A percentile compares a stretch with the other conserved stretches of the same genome.
Evolutionary conservation across 1,284 basidiomycete genomes (phyloP).

Genomic region (Moesziomyces antarcticus): DNA sequence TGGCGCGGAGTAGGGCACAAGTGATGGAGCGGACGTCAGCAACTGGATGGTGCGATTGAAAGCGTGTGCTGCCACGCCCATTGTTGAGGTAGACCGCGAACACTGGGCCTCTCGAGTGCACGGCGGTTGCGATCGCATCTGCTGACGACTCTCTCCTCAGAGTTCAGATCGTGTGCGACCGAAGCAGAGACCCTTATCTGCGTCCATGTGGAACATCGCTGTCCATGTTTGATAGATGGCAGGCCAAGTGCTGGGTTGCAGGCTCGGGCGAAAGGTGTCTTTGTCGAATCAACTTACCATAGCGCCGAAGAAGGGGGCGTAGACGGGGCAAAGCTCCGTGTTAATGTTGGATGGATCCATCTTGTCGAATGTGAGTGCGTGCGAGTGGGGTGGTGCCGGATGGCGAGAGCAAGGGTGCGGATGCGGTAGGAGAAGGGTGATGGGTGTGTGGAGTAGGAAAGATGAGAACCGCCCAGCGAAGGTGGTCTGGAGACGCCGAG

Average conservation of each 20-base stretch:
- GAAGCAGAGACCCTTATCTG: too few species aligned
- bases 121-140: too few species aligned
- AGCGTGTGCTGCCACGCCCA: too few species aligned
- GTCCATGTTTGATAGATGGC: too few species aligned
- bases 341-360: constrained; percentile 61
- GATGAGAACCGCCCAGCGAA: constrained; percentile 3
- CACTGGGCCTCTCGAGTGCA: too few species aligned
- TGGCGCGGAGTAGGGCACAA: not conserved
- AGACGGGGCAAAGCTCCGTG: constrained; percentile 66
- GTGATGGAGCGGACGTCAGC: not conserved
- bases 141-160: too few species aligned
- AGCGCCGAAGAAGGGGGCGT: constrained; percentile 93
- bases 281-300: constrained; percentile 76
- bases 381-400: not conserved
- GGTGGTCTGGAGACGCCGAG: not conserved
- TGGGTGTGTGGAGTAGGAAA: constrained; percentile 16
- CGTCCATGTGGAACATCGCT: too few species aligned
- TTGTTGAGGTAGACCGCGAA: too few species aligned
- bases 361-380: constrained; percentile 17
- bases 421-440: constrained; percentile 9
- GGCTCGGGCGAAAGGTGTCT: not conserved
- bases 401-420: constrained; percentile 5
- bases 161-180: too few species aligned
- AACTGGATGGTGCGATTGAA: too few species aligned
- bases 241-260: not conserved